Conservation (phyloP, 768 basidiomycete genomes). For the Boletus tylopilopsis region DNA sequence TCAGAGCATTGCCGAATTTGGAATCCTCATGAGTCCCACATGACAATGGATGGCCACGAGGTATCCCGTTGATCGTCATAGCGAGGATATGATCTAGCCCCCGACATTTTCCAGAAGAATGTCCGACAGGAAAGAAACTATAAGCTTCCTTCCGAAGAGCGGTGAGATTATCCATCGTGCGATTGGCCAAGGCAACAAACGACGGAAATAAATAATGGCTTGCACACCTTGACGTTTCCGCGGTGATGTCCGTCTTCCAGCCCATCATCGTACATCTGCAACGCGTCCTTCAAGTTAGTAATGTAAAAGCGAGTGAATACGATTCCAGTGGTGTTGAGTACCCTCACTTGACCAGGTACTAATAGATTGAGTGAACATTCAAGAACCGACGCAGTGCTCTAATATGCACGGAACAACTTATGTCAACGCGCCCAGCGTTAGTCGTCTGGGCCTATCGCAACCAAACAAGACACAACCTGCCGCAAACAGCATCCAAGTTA, state of each 20-base stretch:
- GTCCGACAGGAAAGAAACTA: neutral
- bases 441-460: too few species aligned
- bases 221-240: neutral
- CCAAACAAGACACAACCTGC: too few species aligned
- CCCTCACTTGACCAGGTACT: neutral
- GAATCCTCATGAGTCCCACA: neutral
- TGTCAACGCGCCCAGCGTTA: too few species aligned
- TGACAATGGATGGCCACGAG: neutral
- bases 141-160: neutral
- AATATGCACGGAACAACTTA: too few species aligned
- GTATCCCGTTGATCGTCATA: neutral
- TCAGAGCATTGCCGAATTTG: neutral
- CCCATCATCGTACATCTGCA: neutral
- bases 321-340: neutral
- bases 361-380: too few species aligned
- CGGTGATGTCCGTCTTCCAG: neutral
- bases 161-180: neutral
- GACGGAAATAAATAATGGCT: constrained; percentile 1
- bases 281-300: neutral
- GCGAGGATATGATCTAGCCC: neutral
- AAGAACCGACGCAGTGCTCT: too few species aligned
- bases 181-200: neutral
- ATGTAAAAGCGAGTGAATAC: neutral
- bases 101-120: constrained; percentile 3
- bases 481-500: too few species aligned